A percentile compares a stretch with the other conserved stretches of the same genome.
phyloP scores from a whole-genome alignment of 2,329 filamentous ascomycete genomes.

The Cyanodermella asteris region DNA sequence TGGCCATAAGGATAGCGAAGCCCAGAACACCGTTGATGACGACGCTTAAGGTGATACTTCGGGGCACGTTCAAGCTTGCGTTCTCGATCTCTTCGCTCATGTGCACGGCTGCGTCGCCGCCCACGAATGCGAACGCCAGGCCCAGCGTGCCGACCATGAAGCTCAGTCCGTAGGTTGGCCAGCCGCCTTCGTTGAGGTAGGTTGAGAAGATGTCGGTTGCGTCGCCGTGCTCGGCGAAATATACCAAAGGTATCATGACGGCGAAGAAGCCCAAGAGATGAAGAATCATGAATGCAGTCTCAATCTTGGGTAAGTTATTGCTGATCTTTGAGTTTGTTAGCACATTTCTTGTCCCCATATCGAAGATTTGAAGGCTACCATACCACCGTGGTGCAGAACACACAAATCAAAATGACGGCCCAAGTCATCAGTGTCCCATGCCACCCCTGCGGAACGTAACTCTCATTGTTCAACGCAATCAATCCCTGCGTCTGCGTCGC shows the following conservation, averaged over 20 bases:
- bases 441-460: constrained; percentile 21
- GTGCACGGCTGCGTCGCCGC: constrained; percentile 7
- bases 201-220: constrained; percentile 14
- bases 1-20: constrained; percentile 12
- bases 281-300: constrained; percentile 4
- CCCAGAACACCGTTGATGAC: constrained; percentile 14
- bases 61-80: constrained; percentile 11
- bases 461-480: constrained; percentile 17
- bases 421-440: constrained; percentile 13
- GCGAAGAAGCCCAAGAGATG: constrained; percentile 6
- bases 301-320: constrained; percentile 4
- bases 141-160: constrained; percentile 16
- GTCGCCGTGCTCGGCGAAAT: constrained; percentile 1
- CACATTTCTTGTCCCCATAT: too few species aligned
- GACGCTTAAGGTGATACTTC: constrained; percentile 11
- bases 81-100: constrained; percentile 13
- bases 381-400: constrained; percentile 5
- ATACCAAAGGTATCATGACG: constrained; percentile 5
- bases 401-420: constrained; percentile 4
- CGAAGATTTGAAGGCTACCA: too few species aligned
- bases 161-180: constrained; percentile 14
- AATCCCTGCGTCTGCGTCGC: constrained; percentile 19
- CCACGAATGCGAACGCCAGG: constrained; percentile 12
- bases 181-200: constrained; percentile 14
- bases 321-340: too few species aligned